These are phyloP conservation scores for Chrysanthemum seticuspe DNA, from an alignment of 129 eudicot species.

Conservation along the genomic window DNA sequence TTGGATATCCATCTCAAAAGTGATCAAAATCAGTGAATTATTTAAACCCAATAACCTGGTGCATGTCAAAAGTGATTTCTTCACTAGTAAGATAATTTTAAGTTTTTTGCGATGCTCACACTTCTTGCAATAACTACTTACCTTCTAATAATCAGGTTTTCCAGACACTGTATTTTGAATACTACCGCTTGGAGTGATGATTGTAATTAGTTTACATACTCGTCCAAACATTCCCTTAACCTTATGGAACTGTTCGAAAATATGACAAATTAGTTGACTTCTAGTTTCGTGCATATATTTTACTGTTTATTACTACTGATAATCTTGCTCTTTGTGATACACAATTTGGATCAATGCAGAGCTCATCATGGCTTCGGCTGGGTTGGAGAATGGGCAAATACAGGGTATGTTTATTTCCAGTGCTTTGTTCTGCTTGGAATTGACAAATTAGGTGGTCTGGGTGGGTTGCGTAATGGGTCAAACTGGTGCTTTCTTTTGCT, in stretches of 20 bases:
- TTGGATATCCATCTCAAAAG: conserved; percentile 1
- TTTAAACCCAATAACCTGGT: neutral
- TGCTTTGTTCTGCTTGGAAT: neutral
- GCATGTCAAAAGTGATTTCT: no score
- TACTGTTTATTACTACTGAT: conserved; percentile 13
- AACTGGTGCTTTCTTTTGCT: neutral
- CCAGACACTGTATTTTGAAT: neutral
- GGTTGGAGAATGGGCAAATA: conserved; percentile 99
- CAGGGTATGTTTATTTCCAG: conserved; percentile 55
- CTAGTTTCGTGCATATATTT: conserved; percentile 1
- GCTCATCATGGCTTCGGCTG: conserved; percentile 99
- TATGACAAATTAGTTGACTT: conserved; percentile 1
- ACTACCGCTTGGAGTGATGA: neutral
- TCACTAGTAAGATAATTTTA: no score
- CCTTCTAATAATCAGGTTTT: neutral
- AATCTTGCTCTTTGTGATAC: conserved; percentile 18
- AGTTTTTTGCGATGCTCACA: neutral
- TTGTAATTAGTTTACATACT: neutral
- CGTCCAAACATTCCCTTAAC: neutral
- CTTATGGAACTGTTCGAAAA: neutral
- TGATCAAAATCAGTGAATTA: neutral
- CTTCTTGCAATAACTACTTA: neutral
- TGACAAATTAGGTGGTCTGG: neutral
- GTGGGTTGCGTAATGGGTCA: neutral
- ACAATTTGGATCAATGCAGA: conserved; percentile 41